Percentiles rank a stretch among this genome's conserved stretches.
Conservation (phyloP, 805 yeast species). For the Saccharomycopsis vini region DNA sequence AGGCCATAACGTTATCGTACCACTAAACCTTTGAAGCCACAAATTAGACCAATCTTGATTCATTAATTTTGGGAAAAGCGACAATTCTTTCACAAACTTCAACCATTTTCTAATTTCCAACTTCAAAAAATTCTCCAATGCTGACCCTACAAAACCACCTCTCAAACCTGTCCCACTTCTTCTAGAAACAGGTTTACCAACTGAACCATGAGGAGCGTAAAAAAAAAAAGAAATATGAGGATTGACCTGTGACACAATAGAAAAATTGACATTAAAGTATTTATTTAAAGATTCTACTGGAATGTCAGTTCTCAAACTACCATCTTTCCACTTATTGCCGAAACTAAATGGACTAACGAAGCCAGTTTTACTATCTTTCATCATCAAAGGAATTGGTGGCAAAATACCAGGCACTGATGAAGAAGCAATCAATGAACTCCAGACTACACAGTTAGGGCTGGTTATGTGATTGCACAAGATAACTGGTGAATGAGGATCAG, state of each 20-base stretch:
- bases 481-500: slow-evolving; percentile 75
- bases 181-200: slow-evolving; percentile 68
- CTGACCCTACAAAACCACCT: slow-evolving; percentile 71
- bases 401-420: slow-evolving; percentile 79
- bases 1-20: slow-evolving; percentile 73
- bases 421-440: slow-evolving; percentile 70
- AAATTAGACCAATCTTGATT: slow-evolving; percentile 77
- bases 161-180: slow-evolving; percentile 49
- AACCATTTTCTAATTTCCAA: slow-evolving; percentile 74
- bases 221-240: slow-evolving; percentile 73
- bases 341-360: slow-evolving; percentile 56
- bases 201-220: slow-evolving; percentile 71
- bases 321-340: slow-evolving; percentile 74
- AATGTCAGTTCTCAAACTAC: slow-evolving; percentile 68
- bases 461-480: slow-evolving; percentile 70
- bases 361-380: slow-evolving; percentile 35
- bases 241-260: slow-evolving; percentile 74
- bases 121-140: slow-evolving; percentile 59
- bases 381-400: slow-evolving; percentile 74
- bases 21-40: slow-evolving; percentile 66
- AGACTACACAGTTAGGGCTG: slow-evolving; percentile 72
- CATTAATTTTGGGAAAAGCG: slow-evolving; percentile 56
- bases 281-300: slow-evolving; percentile 68
- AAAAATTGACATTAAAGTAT: slow-evolving; percentile 66
- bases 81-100: slow-evolving; percentile 53